phyloP scores from a whole-genome alignment of 345 rosid species.

The Cardiospermum halicacabum region DNA sequence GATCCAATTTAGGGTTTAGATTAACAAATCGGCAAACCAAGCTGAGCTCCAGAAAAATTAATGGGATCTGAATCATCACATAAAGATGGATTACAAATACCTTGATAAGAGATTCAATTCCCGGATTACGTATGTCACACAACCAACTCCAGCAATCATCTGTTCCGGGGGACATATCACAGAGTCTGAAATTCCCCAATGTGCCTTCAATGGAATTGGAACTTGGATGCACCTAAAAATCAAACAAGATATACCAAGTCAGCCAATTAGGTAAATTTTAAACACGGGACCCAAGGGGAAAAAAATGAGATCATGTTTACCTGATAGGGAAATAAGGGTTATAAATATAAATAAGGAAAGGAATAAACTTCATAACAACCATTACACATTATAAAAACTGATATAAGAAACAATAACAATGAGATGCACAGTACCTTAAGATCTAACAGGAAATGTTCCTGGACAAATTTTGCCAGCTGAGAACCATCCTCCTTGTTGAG shows the following conservation, averaged over 20 bases:
- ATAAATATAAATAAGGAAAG: conserved; percentile 6
- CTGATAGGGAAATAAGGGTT: conserved; percentile 9
- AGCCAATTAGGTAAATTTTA: conserved; percentile 10
- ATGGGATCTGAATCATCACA: neutral
- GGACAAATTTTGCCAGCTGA: conserved; percentile 93
- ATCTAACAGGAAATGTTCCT: conserved; percentile 86
- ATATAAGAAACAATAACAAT: neutral
- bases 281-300: conserved; percentile 7
- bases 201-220: conserved; percentile 88
- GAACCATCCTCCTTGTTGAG: conserved; percentile 96
- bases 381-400: neutral
- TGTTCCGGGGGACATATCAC: conserved; percentile 81
- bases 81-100: conserved; percentile 28
- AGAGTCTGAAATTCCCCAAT: conserved; percentile 88
- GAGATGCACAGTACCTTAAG: conserved; percentile 56
- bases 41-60: neutral
- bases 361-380: neutral
- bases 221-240: conserved; percentile 79
- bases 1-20: neutral
- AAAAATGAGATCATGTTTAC: conserved; percentile 1
- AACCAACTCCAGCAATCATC: conserved; percentile 89
- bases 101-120: conserved; percentile 90
- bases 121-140: conserved; percentile 97
- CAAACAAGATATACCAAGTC: conserved; percentile 23
- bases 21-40: neutral